Evolutionary conservation across 495 filamentous ascomycete genomes (phyloP).

Genomic region (Talaromyces nanjingensis): DNA sequence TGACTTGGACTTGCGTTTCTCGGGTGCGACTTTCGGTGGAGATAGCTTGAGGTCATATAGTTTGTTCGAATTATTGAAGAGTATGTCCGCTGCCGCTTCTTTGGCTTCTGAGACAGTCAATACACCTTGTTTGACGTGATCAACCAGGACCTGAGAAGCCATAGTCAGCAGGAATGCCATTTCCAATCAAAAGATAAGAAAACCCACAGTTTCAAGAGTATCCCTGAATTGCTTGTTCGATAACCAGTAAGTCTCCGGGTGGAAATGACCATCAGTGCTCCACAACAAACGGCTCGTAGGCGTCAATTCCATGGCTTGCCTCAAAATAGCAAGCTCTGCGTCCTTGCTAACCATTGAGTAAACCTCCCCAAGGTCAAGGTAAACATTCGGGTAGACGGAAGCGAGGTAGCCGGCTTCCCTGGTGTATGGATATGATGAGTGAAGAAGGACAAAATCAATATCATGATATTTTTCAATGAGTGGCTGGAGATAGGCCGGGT

Average conservation of each 20-base stretch:
- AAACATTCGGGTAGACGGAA: conserved; percentile 72
- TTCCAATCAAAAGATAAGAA: not conserved
- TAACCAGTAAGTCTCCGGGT: conserved; percentile 76
- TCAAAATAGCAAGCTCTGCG: conserved; percentile 67
- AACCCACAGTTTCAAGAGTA: conserved; percentile 55
- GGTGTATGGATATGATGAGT: conserved; percentile 80
- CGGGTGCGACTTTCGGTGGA: not conserved
- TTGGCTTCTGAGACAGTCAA: conserved; percentile 51
- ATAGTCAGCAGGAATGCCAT: not conserved
- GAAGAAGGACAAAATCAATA: conserved; percentile 72
- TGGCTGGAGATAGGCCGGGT: conserved; percentile 69
- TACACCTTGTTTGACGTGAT: conserved; percentile 54
- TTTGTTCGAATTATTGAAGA: conserved; percentile 66
- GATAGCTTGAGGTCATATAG: conserved; percentile 48
- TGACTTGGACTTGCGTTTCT: not conserved
- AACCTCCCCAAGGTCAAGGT: conserved; percentile 79
- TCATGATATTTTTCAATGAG: conserved; percentile 63
- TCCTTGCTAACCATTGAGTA: conserved; percentile 77
- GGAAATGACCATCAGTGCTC: conserved; percentile 80
- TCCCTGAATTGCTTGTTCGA: conserved; percentile 74
- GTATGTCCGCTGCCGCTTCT: conserved; percentile 49
- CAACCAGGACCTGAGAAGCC: conserved; percentile 57
- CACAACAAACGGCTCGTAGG: conserved; percentile 74
- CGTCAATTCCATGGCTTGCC: conserved; percentile 68
- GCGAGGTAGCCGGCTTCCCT: conserved; percentile 78